Conservation (phyloP, 1,139 yeast species). For the Candida sanyaensis region DNA sequence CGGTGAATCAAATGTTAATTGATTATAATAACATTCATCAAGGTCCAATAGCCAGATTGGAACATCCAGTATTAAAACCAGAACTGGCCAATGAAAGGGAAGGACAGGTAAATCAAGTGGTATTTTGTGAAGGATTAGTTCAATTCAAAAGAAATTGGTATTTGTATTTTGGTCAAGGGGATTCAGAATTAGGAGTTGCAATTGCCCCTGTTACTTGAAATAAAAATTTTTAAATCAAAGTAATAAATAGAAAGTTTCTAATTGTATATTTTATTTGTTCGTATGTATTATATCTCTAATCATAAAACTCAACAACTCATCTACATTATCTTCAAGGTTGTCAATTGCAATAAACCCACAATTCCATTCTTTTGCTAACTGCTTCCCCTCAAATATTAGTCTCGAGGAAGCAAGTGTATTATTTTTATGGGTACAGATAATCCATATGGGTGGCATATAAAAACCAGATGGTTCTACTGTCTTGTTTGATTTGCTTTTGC, state of each 20-base stretch:
- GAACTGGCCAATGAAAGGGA: constrained; percentile 36
- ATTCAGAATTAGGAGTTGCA: constrained; percentile 47
- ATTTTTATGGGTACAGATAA: constrained; percentile 62
- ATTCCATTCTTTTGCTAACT: constrained; percentile 59
- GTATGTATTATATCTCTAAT: constrained; percentile 60
- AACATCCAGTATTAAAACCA: constrained; percentile 38
- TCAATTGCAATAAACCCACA: constrained; percentile 66
- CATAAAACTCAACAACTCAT: constrained; percentile 55
- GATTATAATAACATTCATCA: constrained; percentile 38
- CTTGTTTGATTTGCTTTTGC: background rate
- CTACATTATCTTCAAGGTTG: constrained; percentile 48
- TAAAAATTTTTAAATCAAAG: background rate
- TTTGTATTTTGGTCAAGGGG: constrained; percentile 48
- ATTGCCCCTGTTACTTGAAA: constrained; percentile 23
- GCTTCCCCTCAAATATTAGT: constrained; percentile 55
- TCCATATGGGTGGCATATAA: constrained; percentile 69
- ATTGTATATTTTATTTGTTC: constrained; percentile 20
- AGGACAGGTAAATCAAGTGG: constrained; percentile 48
- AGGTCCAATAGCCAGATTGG: constrained; percentile 44
- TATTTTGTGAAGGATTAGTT: constrained; percentile 47
- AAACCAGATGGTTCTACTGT: constrained; percentile 21
- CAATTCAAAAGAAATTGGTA: constrained; percentile 48
- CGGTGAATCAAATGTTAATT: constrained; percentile 43
- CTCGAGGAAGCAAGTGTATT: constrained; percentile 60
- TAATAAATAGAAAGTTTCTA: background rate